Evolutionary conservation across 2,329 filamentous ascomycete species (phyloP).

Genomic region (Fusarium camptoceras): DNA sequence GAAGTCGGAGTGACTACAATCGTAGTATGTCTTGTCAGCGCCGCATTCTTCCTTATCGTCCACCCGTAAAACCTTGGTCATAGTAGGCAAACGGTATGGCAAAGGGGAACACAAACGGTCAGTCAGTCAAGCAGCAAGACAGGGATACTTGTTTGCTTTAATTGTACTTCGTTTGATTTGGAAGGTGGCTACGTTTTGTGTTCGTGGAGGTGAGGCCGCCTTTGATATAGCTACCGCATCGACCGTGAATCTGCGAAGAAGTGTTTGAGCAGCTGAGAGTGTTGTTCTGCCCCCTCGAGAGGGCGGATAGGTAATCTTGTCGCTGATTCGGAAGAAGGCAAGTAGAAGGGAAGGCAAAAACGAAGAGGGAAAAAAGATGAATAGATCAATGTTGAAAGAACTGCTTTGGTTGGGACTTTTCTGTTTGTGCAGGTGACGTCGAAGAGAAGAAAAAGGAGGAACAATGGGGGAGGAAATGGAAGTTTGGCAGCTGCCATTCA

Average conservation of each 20-base stretch:
- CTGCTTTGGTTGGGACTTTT: background rate
- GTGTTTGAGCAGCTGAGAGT: constrained; percentile 1
- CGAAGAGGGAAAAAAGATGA: constrained; percentile 5
- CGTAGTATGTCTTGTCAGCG: constrained; percentile 51
- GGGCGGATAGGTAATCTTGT: constrained; percentile 6
- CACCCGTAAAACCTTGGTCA: constrained; percentile 26
- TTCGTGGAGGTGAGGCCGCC: background rate
- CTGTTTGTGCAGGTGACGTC: constrained; percentile 12
- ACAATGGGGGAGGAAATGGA: background rate
- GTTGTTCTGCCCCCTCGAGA: background rate
- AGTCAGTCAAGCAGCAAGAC: background rate
- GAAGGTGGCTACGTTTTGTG: background rate
- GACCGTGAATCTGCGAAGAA: constrained; percentile 31
- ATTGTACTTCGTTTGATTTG: background rate
- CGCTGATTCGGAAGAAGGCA: constrained; percentile 1
- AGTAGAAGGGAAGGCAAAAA: background rate
- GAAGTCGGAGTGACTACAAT: constrained; percentile 53
- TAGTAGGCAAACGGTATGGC: constrained; percentile 16
- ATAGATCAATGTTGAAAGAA: constrained; percentile 4
- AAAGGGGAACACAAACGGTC: constrained; percentile 7
- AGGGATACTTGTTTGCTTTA: constrained; percentile 1
- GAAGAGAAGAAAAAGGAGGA: constrained; percentile 1
- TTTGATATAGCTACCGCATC: constrained; percentile 29
- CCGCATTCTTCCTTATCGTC: constrained; percentile 44
- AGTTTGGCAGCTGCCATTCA: constrained; percentile 20